phyloP scores from a whole-genome alignment of 768 basidiomycete genomes.

The Pisolithus albus region DNA sequence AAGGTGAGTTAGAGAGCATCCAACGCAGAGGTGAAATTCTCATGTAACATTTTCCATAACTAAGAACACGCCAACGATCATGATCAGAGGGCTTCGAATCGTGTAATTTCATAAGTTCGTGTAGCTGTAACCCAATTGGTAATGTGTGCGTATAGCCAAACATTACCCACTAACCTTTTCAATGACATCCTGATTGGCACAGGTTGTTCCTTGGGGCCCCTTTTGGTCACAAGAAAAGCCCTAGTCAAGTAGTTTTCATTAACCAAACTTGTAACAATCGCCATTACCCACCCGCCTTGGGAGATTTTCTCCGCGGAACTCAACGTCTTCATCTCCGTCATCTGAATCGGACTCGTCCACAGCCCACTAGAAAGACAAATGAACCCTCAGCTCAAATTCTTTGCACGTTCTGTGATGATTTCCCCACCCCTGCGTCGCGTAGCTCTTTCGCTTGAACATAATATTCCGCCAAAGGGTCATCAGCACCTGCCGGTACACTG shows the following conservation, averaged over 20 bases:
- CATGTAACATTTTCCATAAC: conserved; percentile 58
- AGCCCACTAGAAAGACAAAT: conserved; percentile 17
- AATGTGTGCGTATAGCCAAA: neutral
- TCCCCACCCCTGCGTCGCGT: conserved; percentile 36
- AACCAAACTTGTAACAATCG: neutral
- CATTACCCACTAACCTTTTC: conserved; percentile 47
- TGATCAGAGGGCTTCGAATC: conserved; percentile 51
- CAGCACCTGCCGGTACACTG: conserved; percentile 15
- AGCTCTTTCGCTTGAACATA: conserved; percentile 52
- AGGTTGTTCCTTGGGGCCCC: conserved; percentile 27
- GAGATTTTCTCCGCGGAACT: conserved; percentile 12
- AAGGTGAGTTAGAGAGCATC: conserved; percentile 3
- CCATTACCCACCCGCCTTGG: conserved; percentile 25
- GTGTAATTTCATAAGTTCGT: conserved; percentile 61
- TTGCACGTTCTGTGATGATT: neutral
- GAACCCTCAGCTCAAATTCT: neutral
- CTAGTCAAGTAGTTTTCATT: conserved; percentile 26
- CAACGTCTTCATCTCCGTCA: conserved; percentile 22
- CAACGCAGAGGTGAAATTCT: neutral
- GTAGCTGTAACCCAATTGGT: conserved; percentile 38
- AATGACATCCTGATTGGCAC: conserved; percentile 66
- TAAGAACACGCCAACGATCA: conserved; percentile 60
- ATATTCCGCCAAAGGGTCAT: conserved; percentile 60
- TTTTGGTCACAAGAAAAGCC: conserved; percentile 63
- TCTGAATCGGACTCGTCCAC: conserved; percentile 32